Percentiles rank a stretch among this genome's conserved stretches.
phyloP scores from a whole-genome alignment of 1,284 basidiomycete genomes.

The Ustilago nuda region DNA sequence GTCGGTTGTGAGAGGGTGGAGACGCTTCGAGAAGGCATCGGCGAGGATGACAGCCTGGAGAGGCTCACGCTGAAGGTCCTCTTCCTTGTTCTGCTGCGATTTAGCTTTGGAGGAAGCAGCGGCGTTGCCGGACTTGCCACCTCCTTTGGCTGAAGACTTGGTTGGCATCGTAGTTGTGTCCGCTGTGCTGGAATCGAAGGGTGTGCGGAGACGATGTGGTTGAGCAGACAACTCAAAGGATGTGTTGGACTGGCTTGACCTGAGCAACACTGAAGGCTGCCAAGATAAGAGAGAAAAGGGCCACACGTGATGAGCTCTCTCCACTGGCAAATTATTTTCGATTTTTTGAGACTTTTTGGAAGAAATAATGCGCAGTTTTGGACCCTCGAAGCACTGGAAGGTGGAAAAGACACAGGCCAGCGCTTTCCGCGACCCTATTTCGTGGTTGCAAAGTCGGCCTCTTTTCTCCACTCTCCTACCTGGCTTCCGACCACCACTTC shows the following conservation, averaged over 20 bases:
- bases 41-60: constrained; percentile 92
- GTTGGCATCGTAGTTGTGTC: constrained; percentile 29
- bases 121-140: constrained; percentile 19
- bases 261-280: background rate
- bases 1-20: constrained; percentile 80
- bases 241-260: background rate
- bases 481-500: background rate
- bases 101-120: constrained; percentile 38
- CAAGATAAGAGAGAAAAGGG: background rate
- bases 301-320: constrained; percentile 26
- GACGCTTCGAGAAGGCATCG: constrained; percentile 93
- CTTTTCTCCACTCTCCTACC: background rate
- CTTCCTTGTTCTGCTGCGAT: constrained; percentile 45
- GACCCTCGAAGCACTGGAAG: background rate
- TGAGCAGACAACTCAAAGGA: background rate
- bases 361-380: constrained; percentile 10
- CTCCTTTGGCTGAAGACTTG: constrained; percentile 33
- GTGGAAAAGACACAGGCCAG: constrained; percentile 18
- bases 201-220: background rate
- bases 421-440: background rate
- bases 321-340: constrained; percentile 10
- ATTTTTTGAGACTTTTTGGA: constrained; percentile 21
- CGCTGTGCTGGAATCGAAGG: background rate
- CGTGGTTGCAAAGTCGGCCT: background rate
- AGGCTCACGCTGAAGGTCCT: constrained; percentile 64